phyloP scores from a whole-genome alignment of 2,329 filamentous ascomycete genomes.

The Alternaria sp. region DNA sequence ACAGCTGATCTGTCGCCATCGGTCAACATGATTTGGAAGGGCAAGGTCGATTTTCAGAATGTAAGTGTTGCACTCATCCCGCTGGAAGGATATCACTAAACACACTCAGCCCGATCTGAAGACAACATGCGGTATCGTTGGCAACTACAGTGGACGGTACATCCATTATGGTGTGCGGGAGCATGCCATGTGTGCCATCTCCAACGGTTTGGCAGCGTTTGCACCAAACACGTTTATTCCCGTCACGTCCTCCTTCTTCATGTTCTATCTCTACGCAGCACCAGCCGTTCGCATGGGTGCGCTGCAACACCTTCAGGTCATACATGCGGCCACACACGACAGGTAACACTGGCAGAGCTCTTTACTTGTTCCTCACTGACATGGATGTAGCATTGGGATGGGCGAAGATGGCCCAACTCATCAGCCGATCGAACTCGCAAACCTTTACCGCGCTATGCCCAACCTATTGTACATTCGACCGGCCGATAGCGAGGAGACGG shows the following conservation, averaged over 20 bases:
- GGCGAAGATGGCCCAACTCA: constrained; percentile 69
- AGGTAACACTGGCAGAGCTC: constrained; percentile 1
- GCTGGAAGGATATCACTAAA: neutral
- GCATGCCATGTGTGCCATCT: constrained; percentile 49
- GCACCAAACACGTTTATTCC: constrained; percentile 60
- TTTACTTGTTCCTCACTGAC: neutral
- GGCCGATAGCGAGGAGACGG: constrained; percentile 65
- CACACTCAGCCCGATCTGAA: constrained; percentile 38
- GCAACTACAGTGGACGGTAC: constrained; percentile 64
- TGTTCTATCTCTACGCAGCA: constrained; percentile 69
- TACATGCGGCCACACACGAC: constrained; percentile 69
- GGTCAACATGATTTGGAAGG: constrained; percentile 59
- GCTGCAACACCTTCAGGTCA: constrained; percentile 63
- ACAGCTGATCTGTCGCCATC: constrained; percentile 63
- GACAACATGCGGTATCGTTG: constrained; percentile 59
- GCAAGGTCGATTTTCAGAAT: constrained; percentile 55
- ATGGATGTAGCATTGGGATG: constrained; percentile 54
- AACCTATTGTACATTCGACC: constrained; percentile 69
- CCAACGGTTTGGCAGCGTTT: constrained; percentile 65
- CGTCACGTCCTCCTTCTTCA: constrained; percentile 66
- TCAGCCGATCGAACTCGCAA: constrained; percentile 66
- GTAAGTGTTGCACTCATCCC: neutral
- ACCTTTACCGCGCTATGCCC: constrained; percentile 69
- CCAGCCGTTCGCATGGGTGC: constrained; percentile 69
- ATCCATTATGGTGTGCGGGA: constrained; percentile 53